Base-by-base conservation (phyloP, 176 grass and related monocot species). In the Thalia dealbata region DNA sequence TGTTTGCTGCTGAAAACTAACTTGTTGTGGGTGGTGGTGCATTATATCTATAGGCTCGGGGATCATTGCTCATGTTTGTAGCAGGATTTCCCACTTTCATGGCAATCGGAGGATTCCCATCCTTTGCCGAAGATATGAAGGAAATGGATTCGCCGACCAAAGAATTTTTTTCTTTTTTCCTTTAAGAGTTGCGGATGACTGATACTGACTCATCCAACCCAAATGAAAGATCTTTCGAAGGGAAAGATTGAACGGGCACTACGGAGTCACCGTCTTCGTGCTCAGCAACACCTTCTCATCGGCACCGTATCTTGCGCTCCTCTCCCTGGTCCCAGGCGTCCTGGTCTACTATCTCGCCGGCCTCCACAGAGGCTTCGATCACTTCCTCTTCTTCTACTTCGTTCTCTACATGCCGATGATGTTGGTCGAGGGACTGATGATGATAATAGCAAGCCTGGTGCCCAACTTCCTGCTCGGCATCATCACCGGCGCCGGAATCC, bases 101-200 rank as follows among this genome's bases (percentile, higher is more conserved):
- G 95, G 93, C 95, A 52, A 93, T 99, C 3, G 95, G 95, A 0
- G 90, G 87, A 21, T 93, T 99, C 79, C 90, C 95, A 9, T 93
- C 90, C 56, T 99, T 99, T 81, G 84, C 93, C 6, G 95, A 99
- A 75, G 90, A 99, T 77, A 91, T 93, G 95, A 99, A 93, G 80
- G 70, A 48, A 21, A 2, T 38, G 32, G 32, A 38, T 38, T 38
- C 32, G 32, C 32, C 4, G 32, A 38, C 4, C 32, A 38, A 38
- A n/a, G n/a, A n/a, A n/a, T n/a, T n/a, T n/a, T n/a, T n/a, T n/a
- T n/a, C n/a, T n/a, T n/a, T 38, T 38, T 38, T 38, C 4, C 4
- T 4, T 38, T 4, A 38, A 38, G 32, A n/a, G 32, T 38, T 38
- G 32, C 32, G 4, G 32, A 38, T 1, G 32, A 2, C 32, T 38